Conservation (phyloP, 169 alveolate species). For the Fabrea salina region DNA sequence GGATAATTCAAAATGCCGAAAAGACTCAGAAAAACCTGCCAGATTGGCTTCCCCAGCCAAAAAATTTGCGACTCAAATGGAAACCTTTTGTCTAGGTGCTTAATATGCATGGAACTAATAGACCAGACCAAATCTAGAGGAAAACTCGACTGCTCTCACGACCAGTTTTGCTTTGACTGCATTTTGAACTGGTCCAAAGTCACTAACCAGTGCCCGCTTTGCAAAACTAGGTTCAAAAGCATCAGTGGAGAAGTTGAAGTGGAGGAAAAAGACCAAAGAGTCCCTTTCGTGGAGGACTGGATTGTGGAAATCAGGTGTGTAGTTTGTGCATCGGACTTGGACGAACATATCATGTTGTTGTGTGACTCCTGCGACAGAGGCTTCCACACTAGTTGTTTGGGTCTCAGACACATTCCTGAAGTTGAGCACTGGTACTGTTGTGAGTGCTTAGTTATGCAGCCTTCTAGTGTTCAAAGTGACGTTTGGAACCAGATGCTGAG, state of each 20-base stretch:
- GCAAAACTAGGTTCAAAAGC: conserved; percentile 1
- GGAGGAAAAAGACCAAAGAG: neutral
- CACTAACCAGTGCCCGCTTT: conserved; percentile 14
- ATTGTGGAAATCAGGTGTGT: neutral
- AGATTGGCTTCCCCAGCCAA: too few species aligned
- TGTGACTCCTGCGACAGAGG: conserved; percentile 71
- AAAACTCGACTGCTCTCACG: neutral
- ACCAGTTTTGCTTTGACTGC: neutral
- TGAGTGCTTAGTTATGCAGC: neutral
- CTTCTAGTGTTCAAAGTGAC: too few species aligned
- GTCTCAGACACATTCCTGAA: conserved; percentile 11
- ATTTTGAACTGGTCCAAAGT: neutral
- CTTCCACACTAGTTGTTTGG: conserved; percentile 54
- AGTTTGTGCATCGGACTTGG: conserved; percentile 27
- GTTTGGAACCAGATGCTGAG: too few species aligned
- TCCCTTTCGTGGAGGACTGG: neutral
- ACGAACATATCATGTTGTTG: conserved; percentile 48
- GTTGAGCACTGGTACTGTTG: neutral
- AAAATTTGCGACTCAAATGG: neutral
- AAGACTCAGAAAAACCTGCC: too few species aligned
- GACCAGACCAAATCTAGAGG: neutral
- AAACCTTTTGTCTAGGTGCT: neutral
- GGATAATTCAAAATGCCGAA: too few species aligned
- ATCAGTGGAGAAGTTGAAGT: neutral
- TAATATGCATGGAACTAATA: neutral